These are phyloP conservation scores for Tympanopsis confertula DNA, from an alignment of 2,329 filamentous ascomycete species.

Conservation along the genomic window DNA sequence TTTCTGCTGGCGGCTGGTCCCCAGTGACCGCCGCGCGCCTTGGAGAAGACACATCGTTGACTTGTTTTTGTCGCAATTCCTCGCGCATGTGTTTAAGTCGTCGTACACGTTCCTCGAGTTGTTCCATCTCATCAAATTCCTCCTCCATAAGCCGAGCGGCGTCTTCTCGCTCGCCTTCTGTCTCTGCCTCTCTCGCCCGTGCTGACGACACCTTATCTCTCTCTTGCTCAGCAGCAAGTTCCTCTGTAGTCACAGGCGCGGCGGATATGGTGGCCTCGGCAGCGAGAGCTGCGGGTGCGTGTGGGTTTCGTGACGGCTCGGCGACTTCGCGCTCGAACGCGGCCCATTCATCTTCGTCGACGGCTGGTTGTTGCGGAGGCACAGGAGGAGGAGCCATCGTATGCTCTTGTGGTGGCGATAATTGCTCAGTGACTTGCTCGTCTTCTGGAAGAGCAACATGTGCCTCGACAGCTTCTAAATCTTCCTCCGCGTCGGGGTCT, in stretches of 20 bases:
- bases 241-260: constrained; percentile 45
- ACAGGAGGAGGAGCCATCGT: too few species aligned
- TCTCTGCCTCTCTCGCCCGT: constrained; percentile 35
- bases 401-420: neutral
- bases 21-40: constrained; percentile 5
- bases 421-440: neutral
- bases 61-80: constrained; percentile 37
- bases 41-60: constrained; percentile 8
- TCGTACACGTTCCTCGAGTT: constrained; percentile 60
- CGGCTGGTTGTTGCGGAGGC: too few species aligned
- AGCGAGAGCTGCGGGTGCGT: constrained; percentile 6
- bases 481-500: neutral
- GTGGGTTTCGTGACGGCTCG: constrained; percentile 19
- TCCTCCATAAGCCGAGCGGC: constrained; percentile 61
- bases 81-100: constrained; percentile 62
- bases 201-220: constrained; percentile 34
- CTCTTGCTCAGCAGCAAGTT: constrained; percentile 35
- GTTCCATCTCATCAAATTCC: constrained; percentile 75
- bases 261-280: constrained; percentile 41
- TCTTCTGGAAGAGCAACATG: neutral
- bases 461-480: neutral
- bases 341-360: constrained; percentile 75
- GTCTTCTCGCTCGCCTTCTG: constrained; percentile 64
- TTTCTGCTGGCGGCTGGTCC: constrained; percentile 24
- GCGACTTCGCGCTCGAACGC: constrained; percentile 78